Conservation (phyloP, 768 basidiomycete species). For the Lentinula lateritia region DNA sequence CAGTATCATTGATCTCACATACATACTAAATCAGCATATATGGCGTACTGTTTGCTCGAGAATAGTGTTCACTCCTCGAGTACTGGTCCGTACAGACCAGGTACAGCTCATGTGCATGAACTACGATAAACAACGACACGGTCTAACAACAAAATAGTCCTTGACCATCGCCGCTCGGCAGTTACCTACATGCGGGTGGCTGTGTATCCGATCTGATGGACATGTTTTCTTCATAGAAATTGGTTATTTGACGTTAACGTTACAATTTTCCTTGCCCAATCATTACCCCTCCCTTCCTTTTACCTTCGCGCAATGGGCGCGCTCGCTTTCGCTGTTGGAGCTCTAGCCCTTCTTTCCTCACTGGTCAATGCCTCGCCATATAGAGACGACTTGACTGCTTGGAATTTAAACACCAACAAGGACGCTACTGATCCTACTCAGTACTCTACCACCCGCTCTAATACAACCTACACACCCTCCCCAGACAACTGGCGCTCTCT, state of each 20-base stretch:
- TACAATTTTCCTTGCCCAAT: neutral
- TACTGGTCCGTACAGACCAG: too few species aligned
- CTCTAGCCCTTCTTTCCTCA: neutral
- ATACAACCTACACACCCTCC: slow-evolving; percentile 68
- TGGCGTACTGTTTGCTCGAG: too few species aligned
- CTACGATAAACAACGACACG: too few species aligned
- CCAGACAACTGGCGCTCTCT: slow-evolving; percentile 83
- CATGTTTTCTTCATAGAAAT: neutral
- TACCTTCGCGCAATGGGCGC: neutral
- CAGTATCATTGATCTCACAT: too few species aligned
- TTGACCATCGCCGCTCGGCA: neutral
- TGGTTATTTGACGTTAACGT: neutral
- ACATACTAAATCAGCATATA: too few species aligned
- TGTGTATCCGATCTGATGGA: neutral
- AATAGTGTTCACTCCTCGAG: too few species aligned
- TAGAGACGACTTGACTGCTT: slow-evolving; percentile 57
- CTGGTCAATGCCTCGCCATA: slow-evolving; percentile 58
- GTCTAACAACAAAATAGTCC: too few species aligned
- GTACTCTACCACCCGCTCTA: slow-evolving; percentile 57
- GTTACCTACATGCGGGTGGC: neutral
- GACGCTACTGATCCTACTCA: slow-evolving; percentile 61
- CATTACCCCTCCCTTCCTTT: neutral
- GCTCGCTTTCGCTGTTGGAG: neutral
- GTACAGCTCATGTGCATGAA: too few species aligned
- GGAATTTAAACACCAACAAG: slow-evolving; percentile 78